Evolutionary conservation across 352 stramenopile species (phyloP), one percentile per base, ranked within the genome.

Genomic region (Phytophthora pinifolia): DNA sequence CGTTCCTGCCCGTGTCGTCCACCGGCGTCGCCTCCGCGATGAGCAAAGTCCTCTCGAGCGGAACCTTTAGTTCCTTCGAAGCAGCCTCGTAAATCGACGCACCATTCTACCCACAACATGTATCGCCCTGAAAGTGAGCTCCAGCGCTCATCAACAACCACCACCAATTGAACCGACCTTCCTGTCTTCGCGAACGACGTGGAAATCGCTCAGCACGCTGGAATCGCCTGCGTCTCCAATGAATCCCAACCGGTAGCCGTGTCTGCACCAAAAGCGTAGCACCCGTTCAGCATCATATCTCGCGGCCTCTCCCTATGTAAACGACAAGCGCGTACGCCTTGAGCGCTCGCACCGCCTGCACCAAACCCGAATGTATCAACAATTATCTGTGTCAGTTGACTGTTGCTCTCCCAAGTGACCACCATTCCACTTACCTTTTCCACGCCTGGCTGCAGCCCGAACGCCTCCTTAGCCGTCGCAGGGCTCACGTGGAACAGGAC

Each of bases 401-500:
- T 9, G 29, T 12, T 36, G 17, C 38, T 27, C 22, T 27, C 22
- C 22, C 22, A 29, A 20, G 2, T 34, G 5, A 30, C 2, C 20
- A 10, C 27, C 25, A 18, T n/a, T 22, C 9, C 37, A 53, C 15
- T 3, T 47, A 76, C 70, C 49, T 74, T 65, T 17, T 53, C 35
- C 27, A 53, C 59, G 29, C 55, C 43, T 4, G 30, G 48, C 33
- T 56, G 34, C 18, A 45, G 18, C 22, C 15, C 30, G 8, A 66
- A 46, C 32, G 22, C 51, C 4, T 38, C 31, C 39, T 45, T 36
- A 0, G 64, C 55, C 9, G 51, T 72, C 1, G 27, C 9, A 8
- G 43, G 38, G 27, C 63, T 65, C 9, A 83, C 48, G 6, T 75
- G 69, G 47, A 86, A 67, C 35, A 85, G 48, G n/a, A 88, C 59